Evolutionary conservation across 139 green algal genomes (phyloP).

Genomic region (Micromonas commoda): DNA sequence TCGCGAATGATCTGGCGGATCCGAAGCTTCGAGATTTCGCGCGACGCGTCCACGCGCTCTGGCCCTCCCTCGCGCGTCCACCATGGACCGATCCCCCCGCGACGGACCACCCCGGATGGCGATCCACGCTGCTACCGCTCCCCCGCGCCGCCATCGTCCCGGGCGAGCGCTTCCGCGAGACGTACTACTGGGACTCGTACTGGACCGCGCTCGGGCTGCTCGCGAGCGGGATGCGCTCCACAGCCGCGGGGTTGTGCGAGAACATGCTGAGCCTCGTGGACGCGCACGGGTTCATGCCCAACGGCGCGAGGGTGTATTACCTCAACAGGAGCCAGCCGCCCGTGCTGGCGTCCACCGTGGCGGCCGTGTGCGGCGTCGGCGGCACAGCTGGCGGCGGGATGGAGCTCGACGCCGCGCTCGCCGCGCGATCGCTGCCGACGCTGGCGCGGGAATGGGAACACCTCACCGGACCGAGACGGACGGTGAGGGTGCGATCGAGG

Average conservation of each 20-base stretch:
- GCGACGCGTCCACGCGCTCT: not conserved
- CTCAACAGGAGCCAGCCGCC: constrained; percentile 53
- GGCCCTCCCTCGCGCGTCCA: not conserved
- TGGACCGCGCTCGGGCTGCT: constrained; percentile 78
- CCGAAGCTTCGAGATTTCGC: not conserved
- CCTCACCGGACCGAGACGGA: constrained; percentile 50
- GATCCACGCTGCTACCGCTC: not conserved
- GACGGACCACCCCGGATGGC: not conserved
- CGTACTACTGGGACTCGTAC: constrained; percentile 85
- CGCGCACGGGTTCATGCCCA: constrained; percentile 75
- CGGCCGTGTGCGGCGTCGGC: constrained; percentile 25
- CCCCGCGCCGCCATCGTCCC: constrained; percentile 50
- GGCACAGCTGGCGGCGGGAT: not conserved
- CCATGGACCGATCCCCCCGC: not conserved
- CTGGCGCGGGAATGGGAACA: constrained; percentile 67
- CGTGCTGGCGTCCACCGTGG: constrained; percentile 43
- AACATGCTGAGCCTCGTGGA: constrained; percentile 70
- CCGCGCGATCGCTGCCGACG: constrained; percentile 50
- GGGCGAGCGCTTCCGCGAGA: constrained; percentile 71
- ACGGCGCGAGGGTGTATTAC: constrained; percentile 85
- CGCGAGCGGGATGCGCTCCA: constrained; percentile 54
- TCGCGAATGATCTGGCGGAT: not conserved
- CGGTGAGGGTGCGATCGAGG: constrained; percentile 20
- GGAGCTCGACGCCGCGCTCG: constrained; percentile 32
- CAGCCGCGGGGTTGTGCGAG: constrained; percentile 49